Evolutionary conservation across 768 basidiomycete species (phyloP), one percentile per base, ranked within the genome.

Genomic region (Mycena rebaudengoi): DNA sequence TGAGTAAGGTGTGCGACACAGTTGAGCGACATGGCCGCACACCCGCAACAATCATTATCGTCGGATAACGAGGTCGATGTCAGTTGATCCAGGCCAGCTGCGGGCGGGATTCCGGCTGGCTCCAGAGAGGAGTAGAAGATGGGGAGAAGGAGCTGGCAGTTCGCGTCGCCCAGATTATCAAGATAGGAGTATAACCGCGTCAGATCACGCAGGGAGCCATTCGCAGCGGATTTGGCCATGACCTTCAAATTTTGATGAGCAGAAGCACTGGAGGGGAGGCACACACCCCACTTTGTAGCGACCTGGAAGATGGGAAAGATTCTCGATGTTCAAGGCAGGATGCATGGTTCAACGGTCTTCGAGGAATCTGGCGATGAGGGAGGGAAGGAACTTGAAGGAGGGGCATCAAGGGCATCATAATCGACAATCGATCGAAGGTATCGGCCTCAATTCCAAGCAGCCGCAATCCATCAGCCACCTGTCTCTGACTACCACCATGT

Each of bases 271-370:
- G 12, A 20, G 25, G 28, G 28, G 18, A 21, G 26, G 40, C 10
- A 30, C 11, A 30, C 26, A 30, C 20, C n/a, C 23, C 21, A 52
- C 52, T n/a, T 41, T 54, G 52, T 54, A 54, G 11, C 52, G 52
- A 41, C 39, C 52, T 13, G 52, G 52, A 18, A 54, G 28, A 29
- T 21, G 28, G 39, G 52, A 54, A 41, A 54, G 52, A 29, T 54
- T 54, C n/a, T 54, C 52, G 40, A 54, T 54, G 28, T 29, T 41
- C 52, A 54, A 41, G 26, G 52, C 52, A 12, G 39, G 52, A 54
- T 41, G 52, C 52, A 54, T 54, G 26, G 50, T n/a, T 51, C n/a
- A n/a, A n/a, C n/a, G n/a, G n/a, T n/a, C n/a, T n/a, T n/a, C n/a
- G n/a, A n/a, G n/a, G n/a, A n/a, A n/a, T n/a, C n/a, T n/a, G n/a